These are phyloP conservation scores for Vararia minispora DNA, from an alignment of 768 basidiomycete genomes.

Conservation along the genomic window DNA sequence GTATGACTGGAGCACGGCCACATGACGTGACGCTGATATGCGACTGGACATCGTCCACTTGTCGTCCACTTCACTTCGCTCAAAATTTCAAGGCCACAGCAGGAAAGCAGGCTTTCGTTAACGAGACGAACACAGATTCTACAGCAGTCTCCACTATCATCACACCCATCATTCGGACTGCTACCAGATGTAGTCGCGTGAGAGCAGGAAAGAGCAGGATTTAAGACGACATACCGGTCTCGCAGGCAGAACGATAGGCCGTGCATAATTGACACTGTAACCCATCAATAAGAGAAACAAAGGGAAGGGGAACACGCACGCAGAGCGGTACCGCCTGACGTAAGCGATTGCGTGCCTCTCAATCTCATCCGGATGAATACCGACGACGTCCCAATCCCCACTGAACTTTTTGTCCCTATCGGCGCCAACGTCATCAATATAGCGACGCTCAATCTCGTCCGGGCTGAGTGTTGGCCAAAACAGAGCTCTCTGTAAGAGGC, in stretches of 20 bases:
- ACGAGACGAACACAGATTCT: too few relatives aligned
- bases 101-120: too few relatives aligned
- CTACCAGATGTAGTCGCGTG: too few relatives aligned
- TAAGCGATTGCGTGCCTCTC: conserved; percentile 86
- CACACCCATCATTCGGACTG: too few relatives aligned
- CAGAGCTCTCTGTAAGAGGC: conserved; percentile 44
- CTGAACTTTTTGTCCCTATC: too few relatives aligned
- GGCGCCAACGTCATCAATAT: conserved; percentile 67
- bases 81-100: too few relatives aligned
- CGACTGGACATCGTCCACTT: too few relatives aligned
- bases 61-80: too few relatives aligned
- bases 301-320: conserved; percentile 44
- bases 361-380: conserved; percentile 72
- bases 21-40: too few relatives aligned
- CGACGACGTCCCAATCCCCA: conserved; percentile 81
- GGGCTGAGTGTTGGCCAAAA: conserved; percentile 94
- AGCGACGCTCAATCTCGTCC: conserved; percentile 85
- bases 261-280: conserved; percentile 52
- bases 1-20: too few relatives aligned
- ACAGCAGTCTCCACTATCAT: too few relatives aligned
- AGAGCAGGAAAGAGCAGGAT: conserved; percentile 10
- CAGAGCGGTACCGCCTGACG: conserved; percentile 78
- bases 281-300: conserved; percentile 4
- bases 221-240: conserved; percentile 36
- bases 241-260: conserved; percentile 58